These are phyloP conservation scores for Hypoxylon subgilvum DNA, from an alignment of 495 filamentous ascomycete genomes.

Conservation along the genomic window DNA sequence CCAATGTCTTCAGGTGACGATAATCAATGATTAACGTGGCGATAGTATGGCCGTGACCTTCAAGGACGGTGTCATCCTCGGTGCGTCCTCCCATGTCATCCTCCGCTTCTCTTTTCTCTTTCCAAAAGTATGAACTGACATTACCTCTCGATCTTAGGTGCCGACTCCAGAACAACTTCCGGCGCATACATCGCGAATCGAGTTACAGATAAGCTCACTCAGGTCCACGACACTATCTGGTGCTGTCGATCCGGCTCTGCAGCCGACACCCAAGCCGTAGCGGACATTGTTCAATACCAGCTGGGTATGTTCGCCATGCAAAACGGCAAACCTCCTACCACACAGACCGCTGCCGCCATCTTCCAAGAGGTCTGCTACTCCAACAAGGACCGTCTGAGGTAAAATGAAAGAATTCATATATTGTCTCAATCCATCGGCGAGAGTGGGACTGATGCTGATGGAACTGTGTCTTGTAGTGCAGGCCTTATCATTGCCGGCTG, in stretches of 20 bases:
- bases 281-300: conserved; percentile 96
- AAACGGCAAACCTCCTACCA: conserved; percentile 87
- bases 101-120: background rate
- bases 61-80: conserved; percentile 94
- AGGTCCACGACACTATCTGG: conserved; percentile 98
- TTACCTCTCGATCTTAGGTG: conserved; percentile 55
- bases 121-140: conserved; percentile 25
- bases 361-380: conserved; percentile 98
- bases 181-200: conserved; percentile 98
- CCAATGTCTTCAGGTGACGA: conserved; percentile 7
- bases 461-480: conserved; percentile 61
- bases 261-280: conserved; percentile 96
- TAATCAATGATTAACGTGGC: conserved; percentile 39
- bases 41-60: conserved; percentile 91
- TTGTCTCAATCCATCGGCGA: background rate
- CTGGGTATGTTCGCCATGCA: conserved; percentile 87
- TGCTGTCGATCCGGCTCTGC: conserved; percentile 97
- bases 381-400: conserved; percentile 93
- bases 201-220: conserved; percentile 98
- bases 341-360: conserved; percentile 88
- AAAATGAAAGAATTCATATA: conserved; percentile 17
- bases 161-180: conserved; percentile 97
- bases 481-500: conserved; percentile 98
- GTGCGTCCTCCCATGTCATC: conserved; percentile 47
- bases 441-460: conserved; percentile 33